Evolutionary conservation across 2,329 filamentous ascomycete genomes (phyloP), one percentile per base, ranked within the genome.

Genomic region (Penicillium oxalicum): DNA sequence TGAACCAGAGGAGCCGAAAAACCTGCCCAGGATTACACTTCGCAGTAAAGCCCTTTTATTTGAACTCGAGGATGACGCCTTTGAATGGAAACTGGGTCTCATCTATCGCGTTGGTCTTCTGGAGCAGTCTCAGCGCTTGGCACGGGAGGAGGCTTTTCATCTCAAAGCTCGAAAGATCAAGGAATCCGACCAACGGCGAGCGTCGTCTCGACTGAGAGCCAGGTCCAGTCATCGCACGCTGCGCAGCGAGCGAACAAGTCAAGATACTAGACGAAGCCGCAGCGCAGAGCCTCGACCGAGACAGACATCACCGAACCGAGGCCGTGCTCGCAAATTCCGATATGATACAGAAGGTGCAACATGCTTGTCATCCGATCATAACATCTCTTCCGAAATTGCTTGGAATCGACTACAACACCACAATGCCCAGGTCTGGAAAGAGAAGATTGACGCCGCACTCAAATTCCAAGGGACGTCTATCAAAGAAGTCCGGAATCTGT

Each of bases 31-130:
- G 62, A 75, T 98, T 24, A 91, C 90, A 0, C 57, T 98, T 8
- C 82, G 90, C 44, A 86, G 86, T 47, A 87, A 87, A 59, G 87
- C 87, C 4, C 76, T 98, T 25, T 72, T 95, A 2, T 91, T 98
- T 50, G 91, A 97, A 63, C 77, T 98, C 33, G 93, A 98, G 70
- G 93, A 98, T 65, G 91, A 93, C 43, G 86, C 88, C 0, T 98
- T 98, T 61, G 93, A 98, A 67, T 98, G 91, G 88, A 97, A 96
- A 65, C 75, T 98, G 8, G 89, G 91, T 12, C 84, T 90, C 63
- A 98, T 98, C 44, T 98, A 97, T 67, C 84, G 91, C 29, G 82
- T 88, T 40, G 93, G 94, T 0, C 77, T 91, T 18, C 75, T 91
- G 47, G 93, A 98, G 67, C 91, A 97, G 68, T 84, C 86, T 64